Evolutionary conservation across 805 yeast species (phyloP).

Genomic region (Lipomyces lipofer): DNA sequence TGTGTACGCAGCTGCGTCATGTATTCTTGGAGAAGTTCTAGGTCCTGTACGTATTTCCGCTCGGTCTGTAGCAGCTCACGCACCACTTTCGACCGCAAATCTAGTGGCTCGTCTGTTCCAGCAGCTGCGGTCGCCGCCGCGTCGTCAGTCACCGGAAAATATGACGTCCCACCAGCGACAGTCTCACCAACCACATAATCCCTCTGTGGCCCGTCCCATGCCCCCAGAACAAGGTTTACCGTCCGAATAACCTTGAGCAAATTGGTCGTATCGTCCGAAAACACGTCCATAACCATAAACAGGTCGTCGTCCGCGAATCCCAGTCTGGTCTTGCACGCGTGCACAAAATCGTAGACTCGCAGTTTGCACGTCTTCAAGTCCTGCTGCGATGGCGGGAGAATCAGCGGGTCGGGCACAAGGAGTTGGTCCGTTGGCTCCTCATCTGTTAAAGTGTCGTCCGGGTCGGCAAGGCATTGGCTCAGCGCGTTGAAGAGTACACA

Average conservation of each 20-base stretch:
- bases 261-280: constrained; percentile 76
- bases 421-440: neutral
- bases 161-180: neutral
- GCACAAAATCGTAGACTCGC: constrained; percentile 83
- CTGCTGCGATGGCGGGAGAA: constrained; percentile 63
- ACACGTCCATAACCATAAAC: constrained; percentile 88
- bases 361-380: constrained; percentile 83
- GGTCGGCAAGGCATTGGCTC: constrained; percentile 42
- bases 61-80: constrained; percentile 86
- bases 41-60: constrained; percentile 87
- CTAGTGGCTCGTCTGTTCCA: constrained; percentile 42
- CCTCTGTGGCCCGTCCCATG: constrained; percentile 35
- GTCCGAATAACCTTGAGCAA: constrained; percentile 73
- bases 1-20: constrained; percentile 64
- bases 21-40: constrained; percentile 68
- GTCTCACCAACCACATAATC: neutral
- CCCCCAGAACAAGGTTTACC: constrained; percentile 62
- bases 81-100: constrained; percentile 73
- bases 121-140: neutral
- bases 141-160: neutral
- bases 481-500: constrained; percentile 80
- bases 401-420: constrained; percentile 16
- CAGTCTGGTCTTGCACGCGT: constrained; percentile 78
- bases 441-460: neutral
- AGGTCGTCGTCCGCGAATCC: constrained; percentile 70